Base-by-base conservation (phyloP, 2,329 filamentous ascomycete genomes). In the Fusarium fujikuroi region DNA sequence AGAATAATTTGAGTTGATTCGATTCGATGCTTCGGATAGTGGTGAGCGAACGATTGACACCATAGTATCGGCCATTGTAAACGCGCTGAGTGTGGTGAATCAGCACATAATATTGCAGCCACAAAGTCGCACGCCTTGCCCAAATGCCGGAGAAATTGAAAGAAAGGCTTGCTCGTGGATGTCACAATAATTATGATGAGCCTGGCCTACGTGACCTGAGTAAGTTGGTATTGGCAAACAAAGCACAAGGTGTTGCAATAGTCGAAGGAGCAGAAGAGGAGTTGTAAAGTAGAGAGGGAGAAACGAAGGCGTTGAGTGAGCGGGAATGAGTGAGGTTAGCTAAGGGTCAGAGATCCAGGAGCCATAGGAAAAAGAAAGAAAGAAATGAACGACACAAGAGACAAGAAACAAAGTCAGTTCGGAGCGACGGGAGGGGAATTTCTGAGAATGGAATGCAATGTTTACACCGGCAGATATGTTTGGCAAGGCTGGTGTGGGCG, bases 21-120 rank as follows among this genome's bases (percentile, higher is more conserved):
- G 84, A 69, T 84, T 81, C 32, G 82, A 84, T 28, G 85, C 85
- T 77, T 88, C 87, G 39, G 81, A 82, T 49, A 88, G 80, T 47
- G 87, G 87, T 59, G 80, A 76, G 63, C 84, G 83, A 60, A 70
- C 59, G 60, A 75, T 78, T 66, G 78, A 74, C 74, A 76, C 76
- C 69, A 75, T 75, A 42, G 72, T 71, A 52, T 83, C 81, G 60
- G 82, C 76, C 80, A 81, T 81, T 70, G 40, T 79, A 56, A 73
- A 66, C 60, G 75, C 66, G 63, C 58, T 64, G 60, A 57, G 60
- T 72, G 58, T 40, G 63, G 71, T 72, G 36, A 59, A 78, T 80
- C 79, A 83, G 79, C 76, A 79, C 81, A 83, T 83, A 80, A 77
- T 83, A 80, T 66, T 76, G 58, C 62, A 67, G 62, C 53, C 62